Evolutionary conservation across 2,329 filamentous ascomycete genomes (phyloP).

Genomic region (Nectriaceae sp.): DNA sequence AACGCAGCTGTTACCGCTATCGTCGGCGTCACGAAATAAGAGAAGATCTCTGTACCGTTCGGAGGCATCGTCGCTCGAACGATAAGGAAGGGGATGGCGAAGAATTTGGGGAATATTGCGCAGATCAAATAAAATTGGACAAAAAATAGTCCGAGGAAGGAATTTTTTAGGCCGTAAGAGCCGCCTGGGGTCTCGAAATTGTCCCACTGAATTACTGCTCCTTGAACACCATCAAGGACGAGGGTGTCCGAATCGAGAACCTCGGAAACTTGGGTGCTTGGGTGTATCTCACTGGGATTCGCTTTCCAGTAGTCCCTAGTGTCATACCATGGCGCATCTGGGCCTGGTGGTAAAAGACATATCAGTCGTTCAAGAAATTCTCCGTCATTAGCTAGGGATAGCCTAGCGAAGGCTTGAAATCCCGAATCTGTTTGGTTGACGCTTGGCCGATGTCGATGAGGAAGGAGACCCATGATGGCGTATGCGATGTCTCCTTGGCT

Average conservation of each 20-base stretch:
- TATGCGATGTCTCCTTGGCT: constrained; percentile 44
- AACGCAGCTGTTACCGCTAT: neutral
- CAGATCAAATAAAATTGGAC: neutral
- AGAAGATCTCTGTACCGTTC: neutral
- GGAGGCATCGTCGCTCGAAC: neutral
- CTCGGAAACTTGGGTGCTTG: constrained; percentile 41
- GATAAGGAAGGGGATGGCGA: neutral
- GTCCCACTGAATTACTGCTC: constrained; percentile 47
- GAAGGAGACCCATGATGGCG: constrained; percentile 46
- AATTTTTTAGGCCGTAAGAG: neutral
- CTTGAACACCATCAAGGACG: constrained; percentile 33
- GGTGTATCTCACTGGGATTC: constrained; percentile 48
- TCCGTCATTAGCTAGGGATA: constrained; percentile 48
- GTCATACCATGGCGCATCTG: constrained; percentile 39
- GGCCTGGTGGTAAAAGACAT: constrained; percentile 38
- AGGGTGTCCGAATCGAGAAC: constrained; percentile 44
- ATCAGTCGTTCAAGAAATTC: constrained; percentile 46
- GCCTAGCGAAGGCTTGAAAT: constrained; percentile 49
- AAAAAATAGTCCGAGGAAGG: neutral
- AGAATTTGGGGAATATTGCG: neutral
- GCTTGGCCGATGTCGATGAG: constrained; percentile 38
- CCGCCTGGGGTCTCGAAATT: constrained; percentile 2
- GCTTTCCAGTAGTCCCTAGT: constrained; percentile 42
- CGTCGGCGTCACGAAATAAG: neutral
- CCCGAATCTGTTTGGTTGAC: constrained; percentile 40